These are phyloP conservation scores for Oryza meyeriana DNA, from an alignment of 176 grass and related monocot species.

Conservation along the genomic window DNA sequence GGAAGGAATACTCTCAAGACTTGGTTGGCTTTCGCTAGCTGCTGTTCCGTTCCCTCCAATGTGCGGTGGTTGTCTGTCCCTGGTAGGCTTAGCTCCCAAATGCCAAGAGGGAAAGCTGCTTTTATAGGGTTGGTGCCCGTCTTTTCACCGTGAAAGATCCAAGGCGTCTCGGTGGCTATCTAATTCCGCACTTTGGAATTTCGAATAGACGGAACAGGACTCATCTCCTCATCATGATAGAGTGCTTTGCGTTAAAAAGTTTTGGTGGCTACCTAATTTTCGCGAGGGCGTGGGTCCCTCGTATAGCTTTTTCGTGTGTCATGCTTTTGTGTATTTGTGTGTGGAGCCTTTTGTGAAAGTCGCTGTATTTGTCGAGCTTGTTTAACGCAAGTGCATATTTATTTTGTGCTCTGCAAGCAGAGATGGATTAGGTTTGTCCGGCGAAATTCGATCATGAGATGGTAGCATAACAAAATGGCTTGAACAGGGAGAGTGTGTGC, in stretches of 20 bases:
- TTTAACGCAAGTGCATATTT: slow-evolving; percentile 8
- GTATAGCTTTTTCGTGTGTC: neutral
- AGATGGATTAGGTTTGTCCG: neutral
- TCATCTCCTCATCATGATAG: slow-evolving; percentile 58
- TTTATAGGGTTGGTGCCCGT: slow-evolving; percentile 52
- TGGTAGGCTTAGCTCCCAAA: slow-evolving; percentile 43
- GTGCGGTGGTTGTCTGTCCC: slow-evolving; percentile 34
- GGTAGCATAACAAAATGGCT: slow-evolving; percentile 25
- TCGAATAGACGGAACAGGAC: slow-evolving; percentile 39
- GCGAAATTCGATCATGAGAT: neutral
- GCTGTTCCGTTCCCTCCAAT: neutral
- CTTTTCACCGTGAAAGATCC: slow-evolving; percentile 17
- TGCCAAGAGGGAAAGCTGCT: slow-evolving; percentile 7
- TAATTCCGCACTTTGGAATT: slow-evolving; percentile 35
- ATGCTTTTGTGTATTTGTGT: neutral
- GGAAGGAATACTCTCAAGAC: neutral
- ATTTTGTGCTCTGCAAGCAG: slow-evolving; percentile 30
- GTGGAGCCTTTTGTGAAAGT: slow-evolving; percentile 11
- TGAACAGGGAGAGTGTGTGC: neutral
- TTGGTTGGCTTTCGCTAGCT: neutral
- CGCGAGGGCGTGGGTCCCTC: slow-evolving; percentile 15
- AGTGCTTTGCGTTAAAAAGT: slow-evolving; percentile 34
- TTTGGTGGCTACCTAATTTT: slow-evolving; percentile 37
- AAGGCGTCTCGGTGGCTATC: slow-evolving; percentile 28
- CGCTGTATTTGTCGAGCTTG: neutral